phyloP scores from a whole-genome alignment of 2,329 filamentous ascomycete species.

The Graphilbum sp. region DNA sequence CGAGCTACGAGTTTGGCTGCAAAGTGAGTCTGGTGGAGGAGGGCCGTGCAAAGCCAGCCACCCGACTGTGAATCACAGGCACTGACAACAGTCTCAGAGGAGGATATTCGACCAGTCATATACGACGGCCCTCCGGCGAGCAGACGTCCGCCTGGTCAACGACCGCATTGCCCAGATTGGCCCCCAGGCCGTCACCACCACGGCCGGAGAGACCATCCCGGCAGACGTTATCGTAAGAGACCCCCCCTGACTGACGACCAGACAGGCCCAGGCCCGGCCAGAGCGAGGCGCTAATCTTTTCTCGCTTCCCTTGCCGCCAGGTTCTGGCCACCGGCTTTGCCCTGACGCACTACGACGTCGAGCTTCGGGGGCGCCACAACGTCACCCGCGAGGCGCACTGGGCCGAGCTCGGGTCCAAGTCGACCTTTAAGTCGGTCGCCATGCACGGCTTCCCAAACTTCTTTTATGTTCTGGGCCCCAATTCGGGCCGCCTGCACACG shows the following conservation, averaged over 20 bases:
- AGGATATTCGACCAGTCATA: neutral
- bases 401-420: neutral
- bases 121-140: neutral
- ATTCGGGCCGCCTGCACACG: neutral
- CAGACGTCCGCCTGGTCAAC: neutral
- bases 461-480: neutral
- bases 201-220: neutral
- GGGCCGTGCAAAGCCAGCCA: too few species aligned
- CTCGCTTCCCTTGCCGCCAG: too few species aligned
- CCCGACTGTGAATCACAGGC: neutral
- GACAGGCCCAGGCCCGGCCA: too few species aligned
- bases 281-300: too few species aligned
- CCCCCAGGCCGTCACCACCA: neutral
- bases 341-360: neutral
- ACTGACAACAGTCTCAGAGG: neutral
- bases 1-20: neutral
- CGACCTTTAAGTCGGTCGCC: neutral
- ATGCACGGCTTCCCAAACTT: conserved; percentile 1
- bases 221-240: neutral
- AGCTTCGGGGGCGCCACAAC: neutral
- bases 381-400: neutral
- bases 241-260: too few species aligned
- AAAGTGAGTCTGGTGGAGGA: neutral
- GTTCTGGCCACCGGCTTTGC: neutral
- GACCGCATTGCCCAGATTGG: neutral